Conservation (phyloP, 2,329 filamentous ascomycete genomes). For the Epichloe bromicola region DNA sequence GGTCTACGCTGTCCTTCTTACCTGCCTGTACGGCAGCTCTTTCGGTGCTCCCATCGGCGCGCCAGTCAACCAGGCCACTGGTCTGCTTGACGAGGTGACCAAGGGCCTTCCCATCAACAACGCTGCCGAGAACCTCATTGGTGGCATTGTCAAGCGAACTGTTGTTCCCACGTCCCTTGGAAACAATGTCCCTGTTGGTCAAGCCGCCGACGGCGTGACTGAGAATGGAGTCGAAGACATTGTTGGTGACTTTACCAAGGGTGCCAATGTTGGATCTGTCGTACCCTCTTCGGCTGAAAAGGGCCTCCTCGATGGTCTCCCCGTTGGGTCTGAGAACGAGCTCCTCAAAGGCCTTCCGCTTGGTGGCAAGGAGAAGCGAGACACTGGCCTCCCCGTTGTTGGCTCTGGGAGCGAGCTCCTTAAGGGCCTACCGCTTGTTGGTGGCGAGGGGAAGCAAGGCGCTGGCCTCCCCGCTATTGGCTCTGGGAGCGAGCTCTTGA, state of each 20-base stretch:
- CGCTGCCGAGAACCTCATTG: background rate
- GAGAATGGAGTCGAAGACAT: background rate
- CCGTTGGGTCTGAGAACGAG: background rate
- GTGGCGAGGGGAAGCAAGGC: too few relatives aligned
- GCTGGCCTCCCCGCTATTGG: background rate
- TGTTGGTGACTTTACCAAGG: background rate
- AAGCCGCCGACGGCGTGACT: too few relatives aligned
- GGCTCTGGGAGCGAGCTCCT: background rate
- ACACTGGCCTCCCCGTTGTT: background rate
- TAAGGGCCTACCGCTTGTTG: background rate
- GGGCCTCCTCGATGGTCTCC: background rate
- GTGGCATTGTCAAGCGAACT: background rate
- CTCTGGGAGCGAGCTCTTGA: background rate
- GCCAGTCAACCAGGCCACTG: background rate
- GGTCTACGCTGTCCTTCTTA: slow-evolving; percentile 1
- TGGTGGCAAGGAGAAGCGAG: background rate
- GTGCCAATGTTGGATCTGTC: background rate
- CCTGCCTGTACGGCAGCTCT: slow-evolving; percentile 4
- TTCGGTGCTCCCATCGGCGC: background rate
- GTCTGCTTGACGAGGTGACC: background rate
- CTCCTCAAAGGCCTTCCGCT: background rate
- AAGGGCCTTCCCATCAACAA: too few relatives aligned
- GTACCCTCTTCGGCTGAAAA: background rate
- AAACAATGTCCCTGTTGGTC: background rate
- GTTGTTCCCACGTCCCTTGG: background rate